Percentiles rank a stretch among this genome's conserved stretches.
Evolutionary conservation across 768 basidiomycete genomes (phyloP).

Genomic region (Glaciozyma antarctica): DNA sequence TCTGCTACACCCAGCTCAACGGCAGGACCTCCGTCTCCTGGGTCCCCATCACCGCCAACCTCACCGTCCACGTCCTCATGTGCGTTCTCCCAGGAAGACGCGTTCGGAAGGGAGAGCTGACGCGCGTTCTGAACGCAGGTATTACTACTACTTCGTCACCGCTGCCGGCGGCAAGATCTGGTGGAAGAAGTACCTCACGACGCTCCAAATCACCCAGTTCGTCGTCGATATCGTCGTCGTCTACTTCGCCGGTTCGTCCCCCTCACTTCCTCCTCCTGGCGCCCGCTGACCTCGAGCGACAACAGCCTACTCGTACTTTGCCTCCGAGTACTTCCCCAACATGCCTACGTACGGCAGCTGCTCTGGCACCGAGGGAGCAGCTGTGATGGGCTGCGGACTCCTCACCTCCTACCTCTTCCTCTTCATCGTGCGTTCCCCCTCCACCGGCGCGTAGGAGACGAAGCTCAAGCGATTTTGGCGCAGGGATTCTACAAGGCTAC

Average conservation of each 20-base stretch:
- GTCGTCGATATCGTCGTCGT: slow-evolving; percentile 80
- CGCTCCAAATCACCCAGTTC: slow-evolving; percentile 93
- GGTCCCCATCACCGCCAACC: slow-evolving; percentile 85
- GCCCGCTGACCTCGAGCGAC: slow-evolving; percentile 24
- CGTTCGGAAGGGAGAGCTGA: neutral
- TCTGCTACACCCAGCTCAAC: slow-evolving; percentile 89
- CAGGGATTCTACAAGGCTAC: slow-evolving; percentile 7
- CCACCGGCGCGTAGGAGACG: neutral
- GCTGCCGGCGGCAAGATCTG: slow-evolving; percentile 94
- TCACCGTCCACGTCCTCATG: slow-evolving; percentile 93
- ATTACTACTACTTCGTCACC: slow-evolving; percentile 94
- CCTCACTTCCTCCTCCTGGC: slow-evolving; percentile 30
- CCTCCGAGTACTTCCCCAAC: slow-evolving; percentile 47
- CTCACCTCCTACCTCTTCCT: slow-evolving; percentile 83
- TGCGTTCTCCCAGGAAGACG: slow-evolving; percentile 43
- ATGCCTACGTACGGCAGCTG: slow-evolving; percentile 73
- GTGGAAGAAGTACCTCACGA: slow-evolving; percentile 99
- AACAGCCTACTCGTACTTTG: slow-evolving; percentile 69
- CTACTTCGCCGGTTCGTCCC: slow-evolving; percentile 83
- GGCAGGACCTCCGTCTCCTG: slow-evolving; percentile 94
- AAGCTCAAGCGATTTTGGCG: too few species aligned
- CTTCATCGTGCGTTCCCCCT: slow-evolving; percentile 55
- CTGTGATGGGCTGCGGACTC: slow-evolving; percentile 76
- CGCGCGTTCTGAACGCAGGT: slow-evolving; percentile 42
- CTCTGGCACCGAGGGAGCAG: slow-evolving; percentile 78